A percentile compares a stretch with the other conserved stretches of the same genome.
These are phyloP conservation scores for Acidiella bohemica DNA, from an alignment of 495 filamentous ascomycete genomes.

Conservation along the genomic window DNA sequence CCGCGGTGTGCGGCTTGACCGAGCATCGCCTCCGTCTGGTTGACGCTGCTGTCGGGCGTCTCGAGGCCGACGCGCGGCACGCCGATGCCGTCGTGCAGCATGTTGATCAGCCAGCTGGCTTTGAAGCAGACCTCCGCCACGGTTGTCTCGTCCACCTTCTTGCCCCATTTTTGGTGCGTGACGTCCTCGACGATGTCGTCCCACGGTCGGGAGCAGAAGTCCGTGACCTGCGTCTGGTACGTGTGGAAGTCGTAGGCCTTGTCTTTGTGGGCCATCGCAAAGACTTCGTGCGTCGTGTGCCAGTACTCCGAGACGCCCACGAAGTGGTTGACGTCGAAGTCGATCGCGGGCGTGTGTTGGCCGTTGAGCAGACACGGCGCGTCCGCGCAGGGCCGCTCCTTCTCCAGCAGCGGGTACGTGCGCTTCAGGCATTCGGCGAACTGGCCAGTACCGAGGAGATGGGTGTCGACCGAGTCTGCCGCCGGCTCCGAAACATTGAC, in stretches of 20 bases:
- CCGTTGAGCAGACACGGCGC: slow-evolving; percentile 78
- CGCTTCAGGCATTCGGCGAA: slow-evolving; percentile 75
- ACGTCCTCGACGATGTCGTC: slow-evolving; percentile 51
- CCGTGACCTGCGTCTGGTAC: slow-evolving; percentile 71
- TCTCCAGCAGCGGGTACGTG: slow-evolving; percentile 78
- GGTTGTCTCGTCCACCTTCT: slow-evolving; percentile 59
- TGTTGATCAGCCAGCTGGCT: slow-evolving; percentile 91
- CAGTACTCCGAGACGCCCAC: slow-evolving; percentile 97
- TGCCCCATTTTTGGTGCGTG: slow-evolving; percentile 51
- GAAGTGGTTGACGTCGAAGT: slow-evolving; percentile 97
- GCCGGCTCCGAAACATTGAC: slow-evolving; percentile 38
- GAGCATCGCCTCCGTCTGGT: slow-evolving; percentile 61
- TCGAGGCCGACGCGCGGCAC: slow-evolving; percentile 83
- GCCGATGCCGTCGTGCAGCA: slow-evolving; percentile 90
- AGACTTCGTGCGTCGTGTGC: slow-evolving; percentile 95
- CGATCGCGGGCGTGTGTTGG: slow-evolving; percentile 84
- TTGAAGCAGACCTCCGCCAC: slow-evolving; percentile 92
- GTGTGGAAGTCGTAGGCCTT: slow-evolving; percentile 83
- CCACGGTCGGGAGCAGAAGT: slow-evolving; percentile 83
- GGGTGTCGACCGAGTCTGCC: slow-evolving; percentile 28
- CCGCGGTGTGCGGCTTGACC: slow-evolving; percentile 62
- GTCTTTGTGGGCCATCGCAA: slow-evolving; percentile 66
- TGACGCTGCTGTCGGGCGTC: slow-evolving; percentile 38
- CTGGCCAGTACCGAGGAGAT: slow-evolving; percentile 65
- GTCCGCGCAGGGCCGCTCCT: slow-evolving; percentile 73